These are phyloP conservation scores for Aspergillus steynii DNA, from an alignment of 495 filamentous ascomycete species.

Conservation along the genomic window DNA sequence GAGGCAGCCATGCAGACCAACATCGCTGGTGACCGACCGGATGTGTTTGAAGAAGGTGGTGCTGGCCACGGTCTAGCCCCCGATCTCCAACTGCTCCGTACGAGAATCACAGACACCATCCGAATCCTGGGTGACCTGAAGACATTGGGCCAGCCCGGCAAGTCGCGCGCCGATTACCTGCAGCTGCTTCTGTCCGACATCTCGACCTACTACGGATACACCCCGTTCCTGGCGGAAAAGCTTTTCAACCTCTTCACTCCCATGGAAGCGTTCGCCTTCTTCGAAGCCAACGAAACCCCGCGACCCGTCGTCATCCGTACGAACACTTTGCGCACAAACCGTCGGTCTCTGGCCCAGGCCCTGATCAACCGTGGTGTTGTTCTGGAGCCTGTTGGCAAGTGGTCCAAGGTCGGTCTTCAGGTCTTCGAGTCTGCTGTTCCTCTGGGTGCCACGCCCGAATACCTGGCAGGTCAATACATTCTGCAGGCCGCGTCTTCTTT, in stretches of 20 bases:
- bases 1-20: constrained; percentile 93
- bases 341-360: constrained; percentile 86
- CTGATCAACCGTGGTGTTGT: constrained; percentile 97
- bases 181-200: constrained; percentile 85
- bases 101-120: constrained; percentile 89
- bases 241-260: constrained; percentile 88
- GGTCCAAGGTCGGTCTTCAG: constrained; percentile 96
- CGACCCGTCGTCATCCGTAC: constrained; percentile 88
- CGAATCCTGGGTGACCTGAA: constrained; percentile 87
- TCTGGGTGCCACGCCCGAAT: constrained; percentile 96
- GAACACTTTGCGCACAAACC: constrained; percentile 91
- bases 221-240: constrained; percentile 79
- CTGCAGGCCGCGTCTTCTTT: constrained; percentile 96
- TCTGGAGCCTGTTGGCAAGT: constrained; percentile 95
- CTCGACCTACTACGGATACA: constrained; percentile 91
- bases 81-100: constrained; percentile 85
- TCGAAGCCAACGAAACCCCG: constrained; percentile 94
- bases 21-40: constrained; percentile 77
- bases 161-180: constrained; percentile 85
- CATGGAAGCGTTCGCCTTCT: constrained; percentile 94
- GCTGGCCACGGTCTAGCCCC: constrained; percentile 68
- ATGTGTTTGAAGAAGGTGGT: constrained; percentile 64
- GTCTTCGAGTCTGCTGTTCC: constrained; percentile 93
- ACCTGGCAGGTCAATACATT: constrained; percentile 96
- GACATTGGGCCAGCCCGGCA: constrained; percentile 71